Evolutionary conservation across 352 stramenopile genomes (phyloP).

Genomic region (Globisporangium heterothallicum): DNA sequence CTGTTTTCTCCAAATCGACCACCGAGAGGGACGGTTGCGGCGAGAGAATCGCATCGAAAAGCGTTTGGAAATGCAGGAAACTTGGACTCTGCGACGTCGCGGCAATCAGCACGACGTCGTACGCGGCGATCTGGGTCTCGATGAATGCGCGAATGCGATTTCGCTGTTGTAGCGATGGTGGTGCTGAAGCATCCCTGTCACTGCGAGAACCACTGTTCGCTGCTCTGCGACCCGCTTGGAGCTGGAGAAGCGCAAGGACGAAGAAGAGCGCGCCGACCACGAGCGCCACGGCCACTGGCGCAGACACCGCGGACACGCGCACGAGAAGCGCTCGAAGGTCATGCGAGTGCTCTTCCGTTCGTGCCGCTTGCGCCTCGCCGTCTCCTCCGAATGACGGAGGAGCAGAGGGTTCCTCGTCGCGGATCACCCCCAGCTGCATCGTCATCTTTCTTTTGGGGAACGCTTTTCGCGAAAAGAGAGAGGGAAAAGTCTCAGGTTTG

Average conservation of each 20-base stretch:
- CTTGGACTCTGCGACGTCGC: neutral
- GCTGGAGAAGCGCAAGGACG: neutral
- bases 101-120: conserved; percentile 12
- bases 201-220: neutral
- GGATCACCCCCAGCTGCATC: no score
- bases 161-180: neutral
- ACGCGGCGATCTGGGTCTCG: conserved; percentile 3
- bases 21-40: conserved; percentile 1
- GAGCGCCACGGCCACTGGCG: conserved; percentile 3
- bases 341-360: neutral
- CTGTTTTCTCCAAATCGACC: conserved; percentile 22
- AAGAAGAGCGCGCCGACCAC: conserved; percentile 8
- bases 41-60: conserved; percentile 3
- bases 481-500: no score
- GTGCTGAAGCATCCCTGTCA: neutral
- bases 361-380: no score
- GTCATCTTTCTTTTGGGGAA: no score
- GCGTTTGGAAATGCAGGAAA: neutral
- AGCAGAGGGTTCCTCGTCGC: no score
- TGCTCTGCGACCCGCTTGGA: neutral
- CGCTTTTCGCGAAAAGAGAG: no score
- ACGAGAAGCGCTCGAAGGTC: neutral
- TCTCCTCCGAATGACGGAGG: no score
- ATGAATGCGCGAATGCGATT: conserved; percentile 4
- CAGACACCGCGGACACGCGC: neutral